A percentile compares a stretch with the other conserved stretches of the same genome.
Evolutionary conservation across 192 early-diverging fungal species (phyloP).

Genomic region (Obelidium mucronatum): DNA sequence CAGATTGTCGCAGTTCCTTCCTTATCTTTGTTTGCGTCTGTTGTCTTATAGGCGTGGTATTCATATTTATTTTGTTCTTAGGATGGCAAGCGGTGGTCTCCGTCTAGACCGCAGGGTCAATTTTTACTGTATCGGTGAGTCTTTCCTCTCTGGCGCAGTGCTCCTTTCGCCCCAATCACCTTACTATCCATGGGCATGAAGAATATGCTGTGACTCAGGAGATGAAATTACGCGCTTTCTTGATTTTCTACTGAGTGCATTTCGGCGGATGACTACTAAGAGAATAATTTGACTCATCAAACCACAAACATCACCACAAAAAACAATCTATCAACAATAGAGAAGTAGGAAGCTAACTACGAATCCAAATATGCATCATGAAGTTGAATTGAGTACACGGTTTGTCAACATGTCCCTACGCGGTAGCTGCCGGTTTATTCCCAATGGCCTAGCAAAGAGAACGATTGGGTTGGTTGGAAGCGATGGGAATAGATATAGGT

Average conservation of each 20-base stretch:
- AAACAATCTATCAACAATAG: not conserved
- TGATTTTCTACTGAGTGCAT: not conserved
- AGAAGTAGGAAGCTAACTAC: too few relatives aligned
- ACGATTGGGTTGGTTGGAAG: not conserved
- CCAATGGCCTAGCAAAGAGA: constrained; percentile 18
- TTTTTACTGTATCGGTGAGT: not conserved
- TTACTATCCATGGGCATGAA: not conserved
- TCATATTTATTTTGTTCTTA: not conserved
- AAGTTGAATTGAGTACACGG: not conserved
- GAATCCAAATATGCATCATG: too few relatives aligned
- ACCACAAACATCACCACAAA: not conserved
- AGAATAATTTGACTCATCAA: not conserved
- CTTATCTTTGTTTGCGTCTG: not conserved
- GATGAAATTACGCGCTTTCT: too few relatives aligned
- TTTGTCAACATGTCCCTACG: constrained; percentile 13
- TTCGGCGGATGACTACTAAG: not conserved
- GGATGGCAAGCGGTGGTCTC: constrained; percentile 1
- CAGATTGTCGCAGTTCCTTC: not conserved
- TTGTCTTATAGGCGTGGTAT: not conserved
- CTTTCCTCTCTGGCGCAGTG: not conserved
- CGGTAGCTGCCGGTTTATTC: constrained; percentile 11
- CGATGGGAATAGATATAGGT: not conserved
- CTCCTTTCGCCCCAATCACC: not conserved
- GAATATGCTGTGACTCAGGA: too few relatives aligned
- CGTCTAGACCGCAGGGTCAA: constrained; percentile 8